Base-by-base conservation (phyloP, 805 yeast species). In the Yamadazyma nakazawae region DNA sequence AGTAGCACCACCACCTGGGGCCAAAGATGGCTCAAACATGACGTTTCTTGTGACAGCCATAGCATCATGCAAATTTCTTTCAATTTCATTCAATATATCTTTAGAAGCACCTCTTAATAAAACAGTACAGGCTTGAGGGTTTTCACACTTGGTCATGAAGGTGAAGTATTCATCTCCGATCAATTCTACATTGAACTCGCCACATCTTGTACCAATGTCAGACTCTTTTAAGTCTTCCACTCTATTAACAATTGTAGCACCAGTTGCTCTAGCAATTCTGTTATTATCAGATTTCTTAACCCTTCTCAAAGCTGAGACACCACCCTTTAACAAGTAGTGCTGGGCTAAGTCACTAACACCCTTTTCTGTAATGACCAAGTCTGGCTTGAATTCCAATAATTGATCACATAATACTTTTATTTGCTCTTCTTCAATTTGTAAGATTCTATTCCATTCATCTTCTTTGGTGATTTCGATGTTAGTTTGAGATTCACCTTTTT, bases 1-100 rank as follows among this genome's bases (percentile, higher is more conserved):
- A 25, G 97, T 92, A 44, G 99, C 99, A 59, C 99, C 99, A 51
- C 99, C 99, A 59, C 99, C 99, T 42, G 99, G 99, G 2, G 96
- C 79, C 62, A 94, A 78, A 36, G 91, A 81, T 43, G 99, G 99
- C 66, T 92, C 96, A 57, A 92, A 83, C 76, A 89, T 79, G 31
- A 94, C 97, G 62, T 94, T 94, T 67, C 97, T 82, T 16, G 98
- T 84, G 39, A 94, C 99, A 2, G 97, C 92, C 96, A 94, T 87
- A 38, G 99, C 99, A 68, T 94, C 99, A 64, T 94, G 97, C 63
- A 94, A 76, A 65, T 94, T 94, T 64, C 99, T 84, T 63, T 94
- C 99, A 60, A 94, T 82, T 76, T 94, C 99, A 68, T 90, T 91
- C 56, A 94, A 74, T 46, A 94, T 91, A 66, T 94, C 99, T 71